Evolutionary conservation across 1,284 basidiomycete genomes (phyloP), one percentile per base, ranked within the genome.

Genomic region (Omphalotus olearius): DNA sequence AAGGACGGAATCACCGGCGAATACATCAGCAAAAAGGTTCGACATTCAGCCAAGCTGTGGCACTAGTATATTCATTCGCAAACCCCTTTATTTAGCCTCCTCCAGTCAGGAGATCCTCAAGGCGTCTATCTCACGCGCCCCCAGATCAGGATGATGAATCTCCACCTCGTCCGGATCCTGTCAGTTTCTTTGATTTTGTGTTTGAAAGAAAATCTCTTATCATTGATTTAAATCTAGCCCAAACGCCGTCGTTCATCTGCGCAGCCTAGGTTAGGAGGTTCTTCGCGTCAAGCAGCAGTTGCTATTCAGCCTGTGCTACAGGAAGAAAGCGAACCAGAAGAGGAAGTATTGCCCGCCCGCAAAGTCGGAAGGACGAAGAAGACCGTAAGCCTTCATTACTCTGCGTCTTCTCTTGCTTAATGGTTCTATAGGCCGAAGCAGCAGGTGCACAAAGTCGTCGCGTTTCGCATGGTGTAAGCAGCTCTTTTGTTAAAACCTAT

Each of bases 251-350:
- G 81, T 57, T 78, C 80, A 7, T 86, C 88, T 20, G 88, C 87
- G 1, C 83, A 88, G 59, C 88, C 87, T 2, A 71, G 68, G 36
- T 68, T 88, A 39, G 80, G 82, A 50, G 77, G 77, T 11, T 63
- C 76, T 13, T 71, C 78, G 1, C 72, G 72, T 37, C 69, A 63
- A 40, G 67, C 66, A 52, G 59, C 63, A 17, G 62, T 67, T 37
- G 63, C 67, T 0, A 58, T 65, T 25, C 71, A 79, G 50, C 73
- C 79, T 10, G 62, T 70, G 10, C 60, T 91, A 1, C 63, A 74
- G 5, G 88, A 91, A 68, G 88, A 89, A 66, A 91, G 88, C 55
- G 89, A 92, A 59, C 80, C 83, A 0, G 86, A 88, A 60, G 80
- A 83, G 59, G 80, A 83, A 51, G 73, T 74, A 53, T 55, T 74